Percentiles rank a stretch among this genome's conserved stretches.
Evolutionary conservation across 352 stramenopile species (phyloP).

Genomic region (Phytophthora sp.): DNA sequence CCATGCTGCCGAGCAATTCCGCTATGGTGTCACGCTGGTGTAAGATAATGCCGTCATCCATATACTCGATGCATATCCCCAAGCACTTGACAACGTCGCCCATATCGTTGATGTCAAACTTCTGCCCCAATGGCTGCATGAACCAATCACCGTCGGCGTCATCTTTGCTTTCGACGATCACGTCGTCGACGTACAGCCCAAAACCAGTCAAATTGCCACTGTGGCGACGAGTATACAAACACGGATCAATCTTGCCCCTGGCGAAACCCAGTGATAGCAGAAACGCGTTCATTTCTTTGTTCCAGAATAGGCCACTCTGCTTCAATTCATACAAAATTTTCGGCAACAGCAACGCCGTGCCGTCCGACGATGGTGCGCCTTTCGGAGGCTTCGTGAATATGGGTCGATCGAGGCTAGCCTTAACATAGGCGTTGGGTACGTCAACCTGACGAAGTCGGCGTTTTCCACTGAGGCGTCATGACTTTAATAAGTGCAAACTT

Average conservation of each 20-base stretch:
- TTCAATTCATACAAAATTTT: background rate
- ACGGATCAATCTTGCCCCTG: constrained; percentile 10
- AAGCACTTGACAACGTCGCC: constrained; percentile 1
- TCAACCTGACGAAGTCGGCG: background rate
- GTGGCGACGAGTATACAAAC: background rate
- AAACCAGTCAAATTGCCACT: background rate
- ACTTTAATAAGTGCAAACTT: background rate
- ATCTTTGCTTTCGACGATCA: background rate
- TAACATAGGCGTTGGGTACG: background rate
- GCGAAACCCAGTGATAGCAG: background rate
- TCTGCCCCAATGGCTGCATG: background rate
- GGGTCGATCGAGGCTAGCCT: background rate
- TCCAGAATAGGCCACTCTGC: background rate
- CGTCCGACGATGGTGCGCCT: background rate
- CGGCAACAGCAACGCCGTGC: background rate
- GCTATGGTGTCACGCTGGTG: constrained; percentile 7
- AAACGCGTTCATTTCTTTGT: constrained; percentile 8
- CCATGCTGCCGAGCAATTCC: constrained; percentile 1
- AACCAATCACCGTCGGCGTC: background rate
- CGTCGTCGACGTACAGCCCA: constrained; percentile 14
- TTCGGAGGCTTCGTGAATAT: constrained; percentile 2
- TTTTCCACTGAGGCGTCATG: background rate
- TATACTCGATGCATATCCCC: constrained; percentile 5
- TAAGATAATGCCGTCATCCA: background rate
- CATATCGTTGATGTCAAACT: constrained; percentile 17